Evolutionary conservation across 192 early-diverging fungal species (phyloP), one percentile per base, ranked within the genome.

Genomic region (Umbelopsis sp.): DNA sequence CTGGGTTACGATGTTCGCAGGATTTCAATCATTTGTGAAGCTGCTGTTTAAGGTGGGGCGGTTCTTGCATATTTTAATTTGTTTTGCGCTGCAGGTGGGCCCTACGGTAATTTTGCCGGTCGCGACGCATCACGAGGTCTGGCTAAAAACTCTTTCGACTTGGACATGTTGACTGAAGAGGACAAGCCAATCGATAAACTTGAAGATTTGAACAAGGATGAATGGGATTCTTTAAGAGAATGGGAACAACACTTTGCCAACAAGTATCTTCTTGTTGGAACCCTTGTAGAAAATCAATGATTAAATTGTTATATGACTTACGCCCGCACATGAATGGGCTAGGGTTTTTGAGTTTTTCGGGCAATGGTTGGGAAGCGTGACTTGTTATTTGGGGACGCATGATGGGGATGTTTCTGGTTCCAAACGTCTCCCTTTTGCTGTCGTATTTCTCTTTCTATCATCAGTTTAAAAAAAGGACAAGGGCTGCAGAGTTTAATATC

Each of bases 31-130:
- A 66, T 66, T 20, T 21, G 25, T 41, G 37, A 41, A 41, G 10
- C 37, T 41, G 6, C 7, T 41, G 5, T 41, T 9, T 41, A 9
- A 41, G 37, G 37, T 10, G 37, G 37, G 37, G 37, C 37, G 10
- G 37, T 41, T 41, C 37, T 41, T 41, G 37, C 37, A 41, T 41
- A 41, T 41, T 41, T 41, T 41, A 41, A 41, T 41, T 6, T 0
- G 37, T 41, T 41, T 41, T 1, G 2, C 10, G 37, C 20, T 25
- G 12, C 44, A 92, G 93, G 83, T 16, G 95, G 95, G 5, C 94
- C 92, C n/a, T 98, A 98, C 73, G 91, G 88, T 33, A 97, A 95
- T 85, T 98, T 97, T 89, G 90, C 95, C 7, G 97, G 97, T 2
- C 88, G 91, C n/a, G 97, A 98, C 83, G 95, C 97, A 16, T 96